Base-by-base conservation (phyloP, 192 early-diverging fungal genomes). In the Phycomyces blakesleeanus region DNA sequence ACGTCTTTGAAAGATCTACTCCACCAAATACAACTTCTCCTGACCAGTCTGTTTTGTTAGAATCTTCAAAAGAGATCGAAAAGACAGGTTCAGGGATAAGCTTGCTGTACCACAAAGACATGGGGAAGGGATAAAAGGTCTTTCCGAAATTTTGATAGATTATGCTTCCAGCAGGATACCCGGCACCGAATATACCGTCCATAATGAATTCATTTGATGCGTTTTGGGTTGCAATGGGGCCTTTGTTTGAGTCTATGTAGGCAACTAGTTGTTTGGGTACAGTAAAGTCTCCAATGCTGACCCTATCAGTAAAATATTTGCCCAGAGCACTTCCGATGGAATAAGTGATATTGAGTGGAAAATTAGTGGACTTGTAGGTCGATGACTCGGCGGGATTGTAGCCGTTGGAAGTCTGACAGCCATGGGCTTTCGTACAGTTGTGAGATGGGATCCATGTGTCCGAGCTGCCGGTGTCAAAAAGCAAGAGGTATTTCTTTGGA, bases 391-490 rank as follows among this genome's bases (percentile, higher is more conserved):
- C 22, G 14, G 42, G 14, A 56, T 56, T 50, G 24, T 49, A 69
- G 9, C 44, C 54, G 8, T 51, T 54, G 15, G 34, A 16, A 9
- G 54, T n/a, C 5, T 52, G 25, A 14, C 67, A 69, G 0, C 67
- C 67, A 1, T 27, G 7, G 0, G 38, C 4, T 16, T 20, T 16
- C n/a, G 21, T 39, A 40, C 67, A 69, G 40, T 56, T 22, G 3
- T 26, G 3, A 37, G 67, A 69, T 12, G 71, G 65, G 26, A 73
- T 54, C 71, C 71, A 73, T 1, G 65, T 73, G 50, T 73, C 66
- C 15, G 71, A 66, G 24, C 65, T 63, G 15, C 71, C 71, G 16
- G 71, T 73, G 44, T 73, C 71, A 18, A 73, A 67, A 20, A 73
- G 38, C 9, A 73, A 37, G 4, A 25, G 18, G 26, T 67, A 73